These are phyloP conservation scores for Hortiboletus flavorubellus DNA, from an alignment of 768 basidiomycete genomes.

Conservation along the genomic window DNA sequence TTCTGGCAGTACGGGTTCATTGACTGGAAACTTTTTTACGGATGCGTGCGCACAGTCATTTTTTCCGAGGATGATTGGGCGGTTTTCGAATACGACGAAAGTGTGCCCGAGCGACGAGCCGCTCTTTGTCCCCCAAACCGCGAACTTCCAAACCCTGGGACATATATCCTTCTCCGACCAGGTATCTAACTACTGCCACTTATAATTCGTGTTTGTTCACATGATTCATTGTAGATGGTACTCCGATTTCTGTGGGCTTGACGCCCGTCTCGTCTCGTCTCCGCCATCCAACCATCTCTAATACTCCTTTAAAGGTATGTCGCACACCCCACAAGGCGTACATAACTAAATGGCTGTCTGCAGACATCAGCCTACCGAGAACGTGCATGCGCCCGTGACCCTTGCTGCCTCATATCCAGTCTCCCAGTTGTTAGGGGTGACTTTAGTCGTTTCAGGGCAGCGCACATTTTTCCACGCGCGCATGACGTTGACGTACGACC, in stretches of 20 bases:
- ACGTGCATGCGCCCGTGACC: not conserved
- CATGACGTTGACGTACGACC: constrained; percentile 18
- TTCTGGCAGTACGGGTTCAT: not conserved
- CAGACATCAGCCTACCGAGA: not conserved
- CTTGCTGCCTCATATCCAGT: not conserved
- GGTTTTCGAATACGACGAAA: not conserved
- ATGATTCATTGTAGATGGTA: not conserved
- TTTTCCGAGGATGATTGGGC: not conserved
- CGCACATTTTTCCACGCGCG: constrained; percentile 23
- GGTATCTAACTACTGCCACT: not conserved
- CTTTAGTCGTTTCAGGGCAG: not conserved
- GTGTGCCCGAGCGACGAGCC: not conserved
- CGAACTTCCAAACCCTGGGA: not conserved
- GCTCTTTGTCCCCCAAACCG: not conserved
- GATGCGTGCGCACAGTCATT: not conserved
- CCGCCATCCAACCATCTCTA: not conserved
- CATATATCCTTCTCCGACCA: not conserved
- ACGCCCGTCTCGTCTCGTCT: not conserved
- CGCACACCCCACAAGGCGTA: not conserved
- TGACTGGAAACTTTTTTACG: not conserved
- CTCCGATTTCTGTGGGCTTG: not conserved
- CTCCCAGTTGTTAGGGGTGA: not conserved
- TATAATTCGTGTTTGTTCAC: not conserved
- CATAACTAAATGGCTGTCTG: not conserved
- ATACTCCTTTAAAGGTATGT: not conserved